Conservation (phyloP, 2,329 filamentous ascomycete genomes). For the Venturia asperata region DNA sequence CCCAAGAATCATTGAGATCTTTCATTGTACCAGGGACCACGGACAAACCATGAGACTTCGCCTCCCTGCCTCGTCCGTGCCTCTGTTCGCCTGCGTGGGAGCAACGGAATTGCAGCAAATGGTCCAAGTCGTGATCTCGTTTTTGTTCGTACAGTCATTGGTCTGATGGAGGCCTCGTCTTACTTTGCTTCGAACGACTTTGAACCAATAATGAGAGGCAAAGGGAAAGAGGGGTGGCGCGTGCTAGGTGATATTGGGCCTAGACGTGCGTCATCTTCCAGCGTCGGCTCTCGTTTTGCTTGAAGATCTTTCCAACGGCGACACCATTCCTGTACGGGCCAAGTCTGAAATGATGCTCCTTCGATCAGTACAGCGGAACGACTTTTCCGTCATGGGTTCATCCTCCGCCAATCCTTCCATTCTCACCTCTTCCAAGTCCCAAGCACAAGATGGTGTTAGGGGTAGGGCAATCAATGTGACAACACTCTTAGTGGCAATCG, state of each 20-base stretch:
- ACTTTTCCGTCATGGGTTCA: background rate
- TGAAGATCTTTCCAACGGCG: background rate
- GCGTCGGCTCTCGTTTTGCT: background rate
- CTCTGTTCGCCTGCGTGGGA: no score
- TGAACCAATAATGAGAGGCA: background rate
- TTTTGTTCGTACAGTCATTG: background rate
- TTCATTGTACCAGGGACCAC: no score
- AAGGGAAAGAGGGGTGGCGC: background rate
- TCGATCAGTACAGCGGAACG: background rate
- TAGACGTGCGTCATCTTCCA: background rate
- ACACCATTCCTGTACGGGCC: background rate
- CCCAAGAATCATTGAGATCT: no score
- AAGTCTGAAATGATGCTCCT: background rate
- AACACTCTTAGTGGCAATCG: background rate
- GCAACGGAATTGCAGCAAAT: no score
- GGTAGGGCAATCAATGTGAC: background rate
- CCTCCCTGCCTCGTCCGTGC: no score
- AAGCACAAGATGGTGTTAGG: background rate
- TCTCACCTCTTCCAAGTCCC: background rate
- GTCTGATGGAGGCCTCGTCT: background rate
- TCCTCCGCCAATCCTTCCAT: background rate
- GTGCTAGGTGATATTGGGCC: background rate
- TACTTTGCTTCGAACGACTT: background rate
- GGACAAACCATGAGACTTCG: no score
- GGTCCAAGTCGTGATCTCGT: no score